Percentiles rank a stretch among this genome's conserved stretches.
phyloP scores from a whole-genome alignment of 768 basidiomycete species.

The Amyloporia xantha region DNA sequence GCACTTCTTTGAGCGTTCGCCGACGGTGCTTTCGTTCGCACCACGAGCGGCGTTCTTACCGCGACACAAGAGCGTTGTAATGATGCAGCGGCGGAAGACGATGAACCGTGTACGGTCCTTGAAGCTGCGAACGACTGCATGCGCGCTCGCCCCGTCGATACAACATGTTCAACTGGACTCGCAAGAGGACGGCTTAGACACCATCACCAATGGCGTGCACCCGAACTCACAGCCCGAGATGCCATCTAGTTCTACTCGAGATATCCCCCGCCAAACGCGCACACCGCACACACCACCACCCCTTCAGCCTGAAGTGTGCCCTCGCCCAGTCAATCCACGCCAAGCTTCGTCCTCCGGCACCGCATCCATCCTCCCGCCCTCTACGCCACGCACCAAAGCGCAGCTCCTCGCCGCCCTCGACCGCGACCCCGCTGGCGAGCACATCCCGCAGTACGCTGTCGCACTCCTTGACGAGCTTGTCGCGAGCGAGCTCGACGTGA shows the following conservation, averaged over 20 bases:
- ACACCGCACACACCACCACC: neutral
- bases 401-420: conserved; percentile 33
- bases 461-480: conserved; percentile 36
- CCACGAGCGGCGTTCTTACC: neutral
- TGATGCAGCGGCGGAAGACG: conserved; percentile 7
- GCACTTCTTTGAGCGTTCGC: conserved; percentile 9
- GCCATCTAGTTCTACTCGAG: neutral
- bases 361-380: conserved; percentile 3
- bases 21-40: conserved; percentile 9
- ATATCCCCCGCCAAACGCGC: neutral
- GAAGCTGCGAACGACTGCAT: conserved; percentile 9
- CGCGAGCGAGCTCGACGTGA: conserved; percentile 6
- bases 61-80: neutral
- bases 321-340: neutral
- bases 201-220: neutral
- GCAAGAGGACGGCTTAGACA: neutral
- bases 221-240: neutral
- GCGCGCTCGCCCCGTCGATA: conserved; percentile 2
- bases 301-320: neutral
- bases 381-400: conserved; percentile 26
- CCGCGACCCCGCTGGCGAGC: conserved; percentile 13
- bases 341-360: conserved; percentile 5
- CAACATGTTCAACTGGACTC: neutral
- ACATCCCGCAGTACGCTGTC: conserved; percentile 39
- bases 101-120: conserved; percentile 11